Base-by-base conservation (phyloP, 73 alveolate genomes). In the Paramecium pentaurelia region DNA sequence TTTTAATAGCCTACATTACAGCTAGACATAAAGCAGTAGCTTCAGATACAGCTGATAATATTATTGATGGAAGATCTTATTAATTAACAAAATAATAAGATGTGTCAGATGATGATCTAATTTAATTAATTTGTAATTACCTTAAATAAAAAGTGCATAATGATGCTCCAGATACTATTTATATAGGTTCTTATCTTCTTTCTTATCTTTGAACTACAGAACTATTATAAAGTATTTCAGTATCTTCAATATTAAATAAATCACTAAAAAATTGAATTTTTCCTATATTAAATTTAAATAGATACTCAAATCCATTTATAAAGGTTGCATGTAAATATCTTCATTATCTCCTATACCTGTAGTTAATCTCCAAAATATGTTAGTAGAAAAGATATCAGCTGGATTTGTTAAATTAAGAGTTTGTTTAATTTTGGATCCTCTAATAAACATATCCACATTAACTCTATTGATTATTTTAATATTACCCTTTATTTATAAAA, bases 101-200 rank as follows among this genome's bases (percentile, higher is more conserved):
- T 28, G 84, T 32, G 12, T 64, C 84, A 10, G 47, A 18, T 3
- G 84, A 64, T 32, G 84, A 36, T 64, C 84, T 64, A 32, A 27
- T 4, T 7, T 2, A 45, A 80, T 47, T 0, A 20, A 18, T 16
- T n/a, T 4, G 20, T 20, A 8, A 20, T 4, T 42, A 44, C 58
- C 91, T 80, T 80, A 80, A 49, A 80, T 80, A 45, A 44, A 45
- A 80, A 11, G 91, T 80, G 30, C 91, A 80, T 8, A 80, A 8
- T 8, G 54, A 22, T 11, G 60, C 60, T 16, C 34, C 60, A 80
- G 71, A 25, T 1, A 8, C 28, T 18, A 45, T 32, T 16, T 20
- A 10, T 8, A 80, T 42, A 11, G 91, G 73, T 8, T 32, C 34
- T 45, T 80, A 45, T 49, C 91, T 80, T 80, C 91, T 80, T 14